phyloP scores from a whole-genome alignment of 768 basidiomycete species.

The Lentinula aciculospora region DNA sequence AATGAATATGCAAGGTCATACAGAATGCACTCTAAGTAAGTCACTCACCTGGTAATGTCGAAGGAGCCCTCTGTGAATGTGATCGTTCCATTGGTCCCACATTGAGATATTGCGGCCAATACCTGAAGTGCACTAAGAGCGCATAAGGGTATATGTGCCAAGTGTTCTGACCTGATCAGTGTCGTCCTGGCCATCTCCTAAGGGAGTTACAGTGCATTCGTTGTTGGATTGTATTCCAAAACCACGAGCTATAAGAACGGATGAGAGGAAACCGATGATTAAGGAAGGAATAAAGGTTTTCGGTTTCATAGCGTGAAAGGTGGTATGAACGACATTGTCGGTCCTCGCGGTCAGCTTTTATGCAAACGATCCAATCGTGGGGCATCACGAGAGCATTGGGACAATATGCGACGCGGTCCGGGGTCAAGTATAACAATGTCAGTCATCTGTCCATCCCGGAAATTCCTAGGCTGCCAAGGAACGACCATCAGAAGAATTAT shows the following conservation, averaged over 20 bases:
- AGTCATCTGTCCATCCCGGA: not conserved
- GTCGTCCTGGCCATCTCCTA: constrained; percentile 19
- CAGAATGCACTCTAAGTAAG: no score
- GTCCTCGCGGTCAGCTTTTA: not conserved
- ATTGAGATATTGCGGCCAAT: constrained; percentile 39
- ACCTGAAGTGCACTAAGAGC: constrained; percentile 23
- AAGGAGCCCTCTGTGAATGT: constrained; percentile 38
- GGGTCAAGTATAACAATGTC: not conserved
- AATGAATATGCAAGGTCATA: not conserved
- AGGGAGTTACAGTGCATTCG: constrained; percentile 11
- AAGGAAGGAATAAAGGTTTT: not conserved
- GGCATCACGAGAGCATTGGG: not conserved
- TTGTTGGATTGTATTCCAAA: not conserved
- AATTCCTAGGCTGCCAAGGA: not conserved
- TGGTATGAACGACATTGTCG: not conserved
- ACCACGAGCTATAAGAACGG: not conserved
- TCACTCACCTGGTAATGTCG: constrained; percentile 48
- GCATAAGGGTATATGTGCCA: not conserved
- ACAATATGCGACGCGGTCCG: constrained; percentile 1
- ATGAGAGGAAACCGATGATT: not conserved
- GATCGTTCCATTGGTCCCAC: constrained; percentile 41
- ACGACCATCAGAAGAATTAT: not conserved
- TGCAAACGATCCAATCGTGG: not conserved
- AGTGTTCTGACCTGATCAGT: constrained; percentile 15
- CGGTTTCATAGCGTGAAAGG: not conserved